Percentiles rank a stretch among this genome's conserved stretches.
phyloP scores from a whole-genome alignment of 768 basidiomycete species.

The Trametes elegans region DNA sequence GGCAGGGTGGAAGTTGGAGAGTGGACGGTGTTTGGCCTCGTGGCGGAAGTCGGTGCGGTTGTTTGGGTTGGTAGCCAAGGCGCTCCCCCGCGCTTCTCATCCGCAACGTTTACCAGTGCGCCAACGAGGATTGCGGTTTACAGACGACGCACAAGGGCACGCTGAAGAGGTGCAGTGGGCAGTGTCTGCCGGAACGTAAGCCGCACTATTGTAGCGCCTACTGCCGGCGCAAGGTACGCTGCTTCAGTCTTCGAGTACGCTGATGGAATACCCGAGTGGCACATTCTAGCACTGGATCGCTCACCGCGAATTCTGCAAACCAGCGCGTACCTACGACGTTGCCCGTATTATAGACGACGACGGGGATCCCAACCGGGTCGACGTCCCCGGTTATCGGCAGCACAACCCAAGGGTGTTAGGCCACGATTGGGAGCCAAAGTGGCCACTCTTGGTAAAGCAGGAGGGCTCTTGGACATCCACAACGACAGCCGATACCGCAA shows the following conservation, averaged over 20 bases:
- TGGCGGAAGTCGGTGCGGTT: no score
- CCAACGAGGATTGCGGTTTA: neutral
- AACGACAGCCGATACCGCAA: neutral
- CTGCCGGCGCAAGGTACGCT: slow-evolving; percentile 2
- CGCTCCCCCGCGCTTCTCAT: no score
- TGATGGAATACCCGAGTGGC: no score
- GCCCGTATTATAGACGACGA: slow-evolving; percentile 1
- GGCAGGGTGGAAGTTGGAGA: no score
- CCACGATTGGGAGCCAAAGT: neutral
- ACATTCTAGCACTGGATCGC: neutral
- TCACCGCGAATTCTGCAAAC: slow-evolving; percentile 4
- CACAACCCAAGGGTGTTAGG: neutral
- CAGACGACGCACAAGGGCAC: neutral
- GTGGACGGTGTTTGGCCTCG: no score
- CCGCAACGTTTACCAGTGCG: slow-evolving; percentile 6
- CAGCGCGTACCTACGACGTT: neutral
- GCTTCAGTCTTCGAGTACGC: neutral
- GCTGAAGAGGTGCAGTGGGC: neutral
- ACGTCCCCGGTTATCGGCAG: neutral
- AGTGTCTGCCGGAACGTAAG: neutral
- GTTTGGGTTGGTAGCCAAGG: no score
- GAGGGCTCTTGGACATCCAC: slow-evolving; percentile 8
- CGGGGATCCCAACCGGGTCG: slow-evolving; percentile 3
- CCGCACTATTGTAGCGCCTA: slow-evolving; percentile 1
- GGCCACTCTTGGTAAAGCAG: neutral